A percentile compares a stretch with the other conserved stretches of the same genome.
These are phyloP conservation scores for Pyricularia pennisetigena DNA, from an alignment of 2,329 filamentous ascomycete genomes.

Conservation along the genomic window DNA sequence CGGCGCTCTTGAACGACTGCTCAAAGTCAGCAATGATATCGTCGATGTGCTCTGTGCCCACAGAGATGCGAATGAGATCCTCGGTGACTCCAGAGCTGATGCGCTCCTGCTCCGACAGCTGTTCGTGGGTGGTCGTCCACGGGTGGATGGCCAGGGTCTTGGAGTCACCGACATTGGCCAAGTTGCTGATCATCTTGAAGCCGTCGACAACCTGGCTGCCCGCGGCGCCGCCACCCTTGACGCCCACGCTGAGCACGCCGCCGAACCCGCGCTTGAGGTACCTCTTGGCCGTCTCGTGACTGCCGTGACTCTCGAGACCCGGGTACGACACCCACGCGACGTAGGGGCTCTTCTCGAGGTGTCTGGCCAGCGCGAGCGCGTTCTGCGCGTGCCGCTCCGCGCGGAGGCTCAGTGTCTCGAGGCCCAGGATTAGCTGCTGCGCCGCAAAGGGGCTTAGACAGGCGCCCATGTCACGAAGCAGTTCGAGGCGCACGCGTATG, in stretches of 20 bases:
- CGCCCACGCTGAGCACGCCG: constrained; percentile 85
- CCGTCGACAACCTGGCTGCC: constrained; percentile 85
- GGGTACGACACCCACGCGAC: constrained; percentile 94
- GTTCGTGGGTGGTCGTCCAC: constrained; percentile 91
- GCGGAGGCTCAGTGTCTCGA: constrained; percentile 83
- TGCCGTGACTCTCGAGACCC: constrained; percentile 72
- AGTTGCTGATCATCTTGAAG: constrained; percentile 90
- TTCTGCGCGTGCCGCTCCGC: constrained; percentile 82
- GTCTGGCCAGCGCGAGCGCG: constrained; percentile 66
- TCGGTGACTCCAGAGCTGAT: constrained; percentile 72
- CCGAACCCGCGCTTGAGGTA: constrained; percentile 80
- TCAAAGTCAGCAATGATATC: constrained; percentile 95
- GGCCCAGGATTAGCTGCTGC: constrained; percentile 79
- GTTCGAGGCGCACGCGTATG: constrained; percentile 79
- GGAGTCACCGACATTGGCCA: constrained; percentile 92
- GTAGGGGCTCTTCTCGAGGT: constrained; percentile 73
- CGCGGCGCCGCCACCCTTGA: constrained; percentile 77
- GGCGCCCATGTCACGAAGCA: constrained; percentile 77
- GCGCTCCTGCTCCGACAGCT: constrained; percentile 77
- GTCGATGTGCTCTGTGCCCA: constrained; percentile 93
- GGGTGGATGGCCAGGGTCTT: constrained; percentile 95
- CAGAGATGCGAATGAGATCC: constrained; percentile 90
- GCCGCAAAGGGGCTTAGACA: constrained; percentile 83
- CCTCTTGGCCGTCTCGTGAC: constrained; percentile 72
- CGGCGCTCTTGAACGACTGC: constrained; percentile 66